Base-by-base conservation (phyloP, 2,329 filamentous ascomycete species). In the Akanthomyces uredinophilus region DNA sequence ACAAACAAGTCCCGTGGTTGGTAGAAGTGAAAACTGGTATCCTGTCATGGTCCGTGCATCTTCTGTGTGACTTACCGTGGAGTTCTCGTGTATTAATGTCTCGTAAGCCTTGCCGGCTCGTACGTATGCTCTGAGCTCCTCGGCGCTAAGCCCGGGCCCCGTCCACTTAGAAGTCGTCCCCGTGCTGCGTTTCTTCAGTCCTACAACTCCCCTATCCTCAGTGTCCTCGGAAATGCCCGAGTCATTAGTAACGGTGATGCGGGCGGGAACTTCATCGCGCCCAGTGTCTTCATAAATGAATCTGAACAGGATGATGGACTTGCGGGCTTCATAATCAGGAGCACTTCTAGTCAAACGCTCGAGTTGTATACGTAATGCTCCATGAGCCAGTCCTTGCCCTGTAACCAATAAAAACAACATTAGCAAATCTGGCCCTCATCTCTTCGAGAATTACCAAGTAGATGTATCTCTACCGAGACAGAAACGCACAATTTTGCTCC, bases 401-500 rank as follows among this genome's bases (percentile, higher is more conserved):
- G n/a, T n/a, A n/a, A n/a, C n/a, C n/a, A n/a, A n/a, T n/a, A n/a
- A n/a, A n/a, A n/a, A n/a, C n/a, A n/a, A n/a, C n/a, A n/a, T n/a
- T n/a, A n/a, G n/a, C n/a, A n/a, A n/a, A n/a, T n/a, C n/a, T n/a
- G n/a, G n/a, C n/a, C n/a, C n/a, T n/a, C n/a, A n/a, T n/a, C n/a
- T n/a, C n/a, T n/a, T n/a, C n/a, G n/a, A n/a, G n/a, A n/a, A n/a
- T n/a, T n/a, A n/a, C n/a, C n/a, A n/a, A n/a, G n/a, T n/a, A n/a
- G n/a, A n/a, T n/a, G n/a, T n/a, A n/a, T n/a, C n/a, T n/a, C n/a
- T n/a, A n/a, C n/a, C n/a, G n/a, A n/a, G n/a, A n/a, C n/a, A n/a
- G n/a, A n/a, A n/a, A n/a, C 61, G 54, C 62, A 44, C 67, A 64
- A 37, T 64, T 61, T 41, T 64, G 67, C 64, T 69, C 65, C 24